Evolutionary conservation across 352 stramenopile genomes (phyloP).

Genomic region (Phytophthora uliginosa): DNA sequence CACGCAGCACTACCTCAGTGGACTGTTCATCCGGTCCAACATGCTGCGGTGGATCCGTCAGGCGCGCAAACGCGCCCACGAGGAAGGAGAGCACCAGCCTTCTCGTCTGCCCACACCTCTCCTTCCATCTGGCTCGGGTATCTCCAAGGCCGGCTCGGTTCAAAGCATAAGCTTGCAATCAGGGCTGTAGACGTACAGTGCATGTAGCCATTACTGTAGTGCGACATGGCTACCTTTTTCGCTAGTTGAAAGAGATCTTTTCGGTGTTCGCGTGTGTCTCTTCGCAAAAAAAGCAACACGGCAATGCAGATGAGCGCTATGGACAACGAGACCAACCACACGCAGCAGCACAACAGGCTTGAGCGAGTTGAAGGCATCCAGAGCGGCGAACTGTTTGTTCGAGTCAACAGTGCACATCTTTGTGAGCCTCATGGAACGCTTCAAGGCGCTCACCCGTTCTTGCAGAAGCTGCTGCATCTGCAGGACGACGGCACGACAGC

Average conservation of each 20-base stretch:
- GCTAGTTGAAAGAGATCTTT: slow-evolving; percentile 25
- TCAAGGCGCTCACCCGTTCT: slow-evolving; percentile 33
- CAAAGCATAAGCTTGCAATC: slow-evolving; percentile 24
- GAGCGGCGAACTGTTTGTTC: slow-evolving; percentile 64
- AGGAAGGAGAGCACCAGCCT: slow-evolving; percentile 34
- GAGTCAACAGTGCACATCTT: slow-evolving; percentile 31
- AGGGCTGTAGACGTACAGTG: background rate
- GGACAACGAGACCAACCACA: background rate
- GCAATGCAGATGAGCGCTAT: background rate
- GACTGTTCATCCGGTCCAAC: slow-evolving; percentile 67
- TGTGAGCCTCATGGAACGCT: slow-evolving; percentile 36
- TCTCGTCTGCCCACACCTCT: slow-evolving; percentile 7
- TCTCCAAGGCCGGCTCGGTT: slow-evolving; percentile 22
- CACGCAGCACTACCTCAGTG: slow-evolving; percentile 79
- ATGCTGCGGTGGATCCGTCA: slow-evolving; percentile 71
- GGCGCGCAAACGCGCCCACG: slow-evolving; percentile 46
- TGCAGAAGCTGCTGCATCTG: slow-evolving; percentile 37
- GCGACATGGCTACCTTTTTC: slow-evolving; percentile 18
- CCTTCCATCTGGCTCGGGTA: slow-evolving; percentile 10
- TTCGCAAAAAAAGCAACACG: slow-evolving; percentile 2
- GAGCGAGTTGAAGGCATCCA: slow-evolving; percentile 35
- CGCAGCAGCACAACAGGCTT: slow-evolving; percentile 2
- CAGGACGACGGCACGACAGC: slow-evolving; percentile 12
- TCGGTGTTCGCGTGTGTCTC: slow-evolving; percentile 20
- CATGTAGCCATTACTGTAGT: slow-evolving; percentile 15